Conservation (phyloP, 169 alveolate genomes). For the Perkinsus chesapeaki region DNA sequence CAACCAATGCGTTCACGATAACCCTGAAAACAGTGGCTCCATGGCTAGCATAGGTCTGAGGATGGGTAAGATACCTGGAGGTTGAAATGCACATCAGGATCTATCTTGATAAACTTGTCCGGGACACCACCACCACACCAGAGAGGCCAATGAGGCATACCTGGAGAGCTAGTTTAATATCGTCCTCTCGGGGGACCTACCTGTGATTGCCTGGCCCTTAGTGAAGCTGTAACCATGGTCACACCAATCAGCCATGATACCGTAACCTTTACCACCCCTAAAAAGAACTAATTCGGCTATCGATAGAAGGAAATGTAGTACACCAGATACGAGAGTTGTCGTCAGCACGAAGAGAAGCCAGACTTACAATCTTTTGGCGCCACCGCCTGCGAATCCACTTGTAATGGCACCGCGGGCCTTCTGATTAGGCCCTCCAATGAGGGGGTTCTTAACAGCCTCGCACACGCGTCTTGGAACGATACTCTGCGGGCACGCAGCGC, state of each 20-base stretch:
- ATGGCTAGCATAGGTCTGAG: neutral
- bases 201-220: neutral
- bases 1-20: neutral
- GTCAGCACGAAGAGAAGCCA: too few species aligned
- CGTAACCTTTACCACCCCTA: neutral
- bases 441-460: neutral
- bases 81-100: neutral
- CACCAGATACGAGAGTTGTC: too few species aligned
- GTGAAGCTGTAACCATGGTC: neutral
- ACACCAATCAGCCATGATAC: slow-evolving; percentile 1
- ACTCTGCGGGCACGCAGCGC: neutral
- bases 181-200: neutral
- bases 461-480: neutral
- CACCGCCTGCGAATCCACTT: neutral
- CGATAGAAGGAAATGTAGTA: too few species aligned
- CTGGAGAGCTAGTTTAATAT: neutral
- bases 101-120: neutral
- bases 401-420: neutral
- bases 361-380: neutral
- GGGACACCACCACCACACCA: neutral
- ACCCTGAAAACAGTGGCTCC: neutral
- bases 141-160: neutral
- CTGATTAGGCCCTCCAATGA: neutral
- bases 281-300: too few species aligned
- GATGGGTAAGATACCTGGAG: neutral